Evolutionary conservation across 441 rosid species (phyloP), one percentile per base, ranked within the genome.

Genomic region (Oxalis stricta): DNA sequence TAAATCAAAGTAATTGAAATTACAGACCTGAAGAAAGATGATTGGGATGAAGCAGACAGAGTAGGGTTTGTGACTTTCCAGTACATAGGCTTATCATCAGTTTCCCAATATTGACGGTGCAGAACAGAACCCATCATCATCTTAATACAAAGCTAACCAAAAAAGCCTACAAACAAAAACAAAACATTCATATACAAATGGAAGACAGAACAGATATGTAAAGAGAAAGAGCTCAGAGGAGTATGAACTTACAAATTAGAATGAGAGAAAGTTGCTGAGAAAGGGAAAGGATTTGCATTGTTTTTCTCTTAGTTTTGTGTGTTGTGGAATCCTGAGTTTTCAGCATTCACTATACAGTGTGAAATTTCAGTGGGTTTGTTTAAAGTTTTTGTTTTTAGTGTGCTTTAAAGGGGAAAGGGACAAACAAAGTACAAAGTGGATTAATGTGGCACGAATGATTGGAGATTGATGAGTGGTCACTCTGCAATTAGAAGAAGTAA

Each of bases 21-120:
- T 10, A 41, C 39, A 39, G 14, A 77, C 95, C 94, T 73, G 63
- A 80, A 32, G 63, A 80, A 32, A 84, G 76, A 51, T 89, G 94
- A 11, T n/a, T n/a, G n/a, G n/a, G n/a, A n/a, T n/a, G 84, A 66
- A 55, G 95, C 91, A 49, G 95, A 68, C 2, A 84, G 77, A 14
- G 97, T 77, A 17, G 97, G 97, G 49, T 71, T 73, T 11, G 79
- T 75, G 48, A 69, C 92, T 76, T 82, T 82, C 92, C 88, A 72
- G 48, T 88, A 88, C 51, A 70, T 63, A 46, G 84, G 75, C 36
- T 63, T 64, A 5, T 60, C 76, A 14, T 46, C n/a, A n/a, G n/a
- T n/a, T 34, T 38, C 71, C 58, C 46, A 51, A 8, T 5, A 57
- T 40, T 28, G 79, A 51, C 30, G 86, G 70, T 38, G 73, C 91